phyloP scores from a whole-genome alignment of 345 rosid genomes.

The Eucalyptus camaldulensis region DNA sequence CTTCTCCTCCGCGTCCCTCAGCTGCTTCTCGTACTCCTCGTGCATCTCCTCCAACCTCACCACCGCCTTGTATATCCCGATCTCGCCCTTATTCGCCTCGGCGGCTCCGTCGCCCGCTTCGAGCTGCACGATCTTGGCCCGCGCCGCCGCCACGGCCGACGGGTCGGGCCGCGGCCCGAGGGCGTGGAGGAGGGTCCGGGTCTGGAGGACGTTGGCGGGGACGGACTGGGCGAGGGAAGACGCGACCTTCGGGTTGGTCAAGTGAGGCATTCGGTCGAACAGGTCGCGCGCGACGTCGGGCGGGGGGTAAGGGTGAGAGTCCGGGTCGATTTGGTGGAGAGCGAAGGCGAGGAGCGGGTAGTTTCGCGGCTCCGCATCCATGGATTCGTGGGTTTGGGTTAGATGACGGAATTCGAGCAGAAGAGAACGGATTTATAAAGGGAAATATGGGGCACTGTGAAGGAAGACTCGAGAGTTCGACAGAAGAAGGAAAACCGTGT shows the following conservation, averaged over 20 bases:
- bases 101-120: conserved; percentile 22
- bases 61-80: conserved; percentile 31
- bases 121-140: conserved; percentile 38
- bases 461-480: background rate
- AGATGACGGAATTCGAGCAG: background rate
- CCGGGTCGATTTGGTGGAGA: conserved; percentile 30
- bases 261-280: conserved; percentile 23
- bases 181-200: conserved; percentile 41
- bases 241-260: conserved; percentile 29
- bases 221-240: conserved; percentile 40
- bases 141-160: conserved; percentile 47
- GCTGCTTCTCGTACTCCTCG: conserved; percentile 38
- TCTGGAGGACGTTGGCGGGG: conserved; percentile 33
- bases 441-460: background rate
- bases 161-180: conserved; percentile 78
- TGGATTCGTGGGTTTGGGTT: background rate
- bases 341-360: conserved; percentile 57
- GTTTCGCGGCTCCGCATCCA: conserved; percentile 42
- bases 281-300: conserved; percentile 15
- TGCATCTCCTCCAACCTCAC: conserved; percentile 63
- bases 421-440: background rate
- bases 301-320: conserved; percentile 19
- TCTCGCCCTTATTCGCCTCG: conserved; percentile 18
- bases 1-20: conserved; percentile 57
- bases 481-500: background rate